Conservation (phyloP, 805 yeast genomes). For the Kazachstania africana region DNA sequence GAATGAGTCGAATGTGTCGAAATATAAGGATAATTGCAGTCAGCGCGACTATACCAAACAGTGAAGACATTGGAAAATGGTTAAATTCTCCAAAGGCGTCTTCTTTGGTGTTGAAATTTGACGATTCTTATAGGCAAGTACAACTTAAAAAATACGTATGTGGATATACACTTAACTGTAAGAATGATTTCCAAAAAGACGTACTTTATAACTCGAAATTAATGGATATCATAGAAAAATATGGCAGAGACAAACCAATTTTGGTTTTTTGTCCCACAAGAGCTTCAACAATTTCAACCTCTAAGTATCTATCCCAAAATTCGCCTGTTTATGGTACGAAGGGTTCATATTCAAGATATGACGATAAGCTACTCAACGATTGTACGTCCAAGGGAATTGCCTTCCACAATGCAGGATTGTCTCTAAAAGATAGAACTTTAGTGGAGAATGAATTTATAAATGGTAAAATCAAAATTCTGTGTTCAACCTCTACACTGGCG, state of each 20-base stretch:
- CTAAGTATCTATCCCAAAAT: constrained; percentile 28
- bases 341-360: not conserved
- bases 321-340: not conserved
- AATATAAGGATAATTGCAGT: constrained; percentile 33
- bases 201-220: constrained; percentile 31
- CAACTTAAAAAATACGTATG: constrained; percentile 31
- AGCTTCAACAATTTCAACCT: constrained; percentile 35
- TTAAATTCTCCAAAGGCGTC: constrained; percentile 17
- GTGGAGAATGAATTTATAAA: constrained; percentile 35
- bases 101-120: constrained; percentile 27
- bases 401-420: constrained; percentile 49
- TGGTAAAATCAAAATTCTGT: constrained; percentile 34
- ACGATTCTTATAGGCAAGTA: constrained; percentile 38
- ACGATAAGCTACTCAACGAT: constrained; percentile 1
- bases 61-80: constrained; percentile 38
- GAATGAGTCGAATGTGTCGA: constrained; percentile 33
- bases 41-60: constrained; percentile 45
- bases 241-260: constrained; percentile 34
- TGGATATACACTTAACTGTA: constrained; percentile 29
- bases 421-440: constrained; percentile 32
- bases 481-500: constrained; percentile 50
- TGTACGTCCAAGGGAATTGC: constrained; percentile 31
- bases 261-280: constrained; percentile 45
- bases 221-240: constrained; percentile 28
- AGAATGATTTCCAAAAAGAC: constrained; percentile 40